phyloP scores from a whole-genome alignment of 2,329 filamentous ascomycete genomes.

The Exophiala sp. region DNA sequence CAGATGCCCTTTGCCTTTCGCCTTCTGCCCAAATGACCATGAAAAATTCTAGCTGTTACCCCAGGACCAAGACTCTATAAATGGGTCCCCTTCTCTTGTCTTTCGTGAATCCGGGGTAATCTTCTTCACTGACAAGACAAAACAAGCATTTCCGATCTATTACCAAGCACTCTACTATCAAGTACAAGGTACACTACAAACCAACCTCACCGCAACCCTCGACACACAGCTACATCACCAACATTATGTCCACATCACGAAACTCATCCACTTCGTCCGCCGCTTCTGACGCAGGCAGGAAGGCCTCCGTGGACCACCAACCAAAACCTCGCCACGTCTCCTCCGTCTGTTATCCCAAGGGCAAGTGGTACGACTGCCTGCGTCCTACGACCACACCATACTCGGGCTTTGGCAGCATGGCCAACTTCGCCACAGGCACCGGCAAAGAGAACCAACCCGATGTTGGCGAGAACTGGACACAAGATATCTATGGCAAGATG shows the following conservation, averaged over 20 bases:
- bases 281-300: background rate
- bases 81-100: background rate
- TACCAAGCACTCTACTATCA: background rate
- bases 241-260: background rate
- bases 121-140: background rate
- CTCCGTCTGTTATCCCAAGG: conserved; percentile 16
- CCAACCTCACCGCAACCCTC: background rate
- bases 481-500: conserved; percentile 13
- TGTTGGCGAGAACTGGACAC: conserved; percentile 16
- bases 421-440: conserved; percentile 15
- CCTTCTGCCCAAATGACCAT: conserved; percentile 1
- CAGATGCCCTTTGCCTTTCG: background rate
- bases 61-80: background rate
- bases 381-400: conserved; percentile 16
- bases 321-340: conserved; percentile 5
- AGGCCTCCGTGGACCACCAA: background rate
- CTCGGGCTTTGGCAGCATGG: conserved; percentile 14
- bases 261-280: background rate
- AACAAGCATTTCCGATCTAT: background rate
- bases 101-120: background rate
- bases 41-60: background rate
- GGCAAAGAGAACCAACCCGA: conserved; percentile 1
- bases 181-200: background rate
- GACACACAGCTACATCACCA: background rate
- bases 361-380: conserved; percentile 23